Evolutionary conservation across 31 red algal species (phyloP), one percentile per base, ranked within the genome.

Genomic region (Endocladia muricata): DNA sequence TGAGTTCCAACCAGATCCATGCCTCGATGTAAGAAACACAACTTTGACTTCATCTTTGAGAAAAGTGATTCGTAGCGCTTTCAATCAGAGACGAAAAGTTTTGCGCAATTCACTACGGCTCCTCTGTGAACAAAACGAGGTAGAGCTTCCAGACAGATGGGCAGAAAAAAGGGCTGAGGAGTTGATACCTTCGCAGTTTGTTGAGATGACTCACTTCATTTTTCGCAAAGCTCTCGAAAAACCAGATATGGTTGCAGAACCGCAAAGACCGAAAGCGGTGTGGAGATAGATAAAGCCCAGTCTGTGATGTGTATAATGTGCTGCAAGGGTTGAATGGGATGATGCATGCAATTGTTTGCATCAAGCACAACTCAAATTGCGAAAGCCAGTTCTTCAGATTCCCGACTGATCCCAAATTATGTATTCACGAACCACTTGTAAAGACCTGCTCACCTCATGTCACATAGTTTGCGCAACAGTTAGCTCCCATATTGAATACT

Each of bases 81-180:
- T 96, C 62, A 83, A 96, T 41, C 93, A 96, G 67, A 67, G 93
- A 41, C 48, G 93, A 15, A 96, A 96, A 61, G 72, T 64, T 17
- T 55, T 96, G 3, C 82, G 93, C 68, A 96, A 96, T 55, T 86
- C 68, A n/a, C 61, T 96, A 5, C 73, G 74, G 59, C 52, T 29
- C 0, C 30, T 94, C 1, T 77, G 80, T 29, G 37, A 78, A 7
- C 70, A 68, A 33, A 78, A 60, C 4, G 70, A 48, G 35, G 72
- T 74, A 1, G 8, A 61, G 28, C 40, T 96, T 33, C 82, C 78
- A 2, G 83, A 88, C 19, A 32, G 58, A 11, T 88, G 88, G 86
- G 67, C 70, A 11, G 4, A 29, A 7, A 80, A 89, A 48, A 70
- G 93, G 7, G 67, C 93, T n/a, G 82, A 96, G 60, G 93, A 96